These are phyloP conservation scores for Kluyveromyces dobzhanskii DNA, from an alignment of 805 yeast species.

Conservation along the genomic window DNA sequence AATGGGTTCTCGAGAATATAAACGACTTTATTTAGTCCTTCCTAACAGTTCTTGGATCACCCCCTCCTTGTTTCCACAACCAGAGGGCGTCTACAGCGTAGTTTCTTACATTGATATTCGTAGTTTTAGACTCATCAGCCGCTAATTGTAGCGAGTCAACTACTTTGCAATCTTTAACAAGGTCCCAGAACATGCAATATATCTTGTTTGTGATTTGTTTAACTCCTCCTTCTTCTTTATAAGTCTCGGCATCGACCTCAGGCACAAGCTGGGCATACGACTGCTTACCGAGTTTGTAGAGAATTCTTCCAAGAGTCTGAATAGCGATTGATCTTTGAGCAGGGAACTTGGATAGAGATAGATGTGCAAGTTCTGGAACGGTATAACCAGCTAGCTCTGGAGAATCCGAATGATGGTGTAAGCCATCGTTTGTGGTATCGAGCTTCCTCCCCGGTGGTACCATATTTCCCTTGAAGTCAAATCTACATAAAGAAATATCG, in stretches of 20 bases:
- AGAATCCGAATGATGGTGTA: slow-evolving; percentile 86
- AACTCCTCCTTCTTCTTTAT: slow-evolving; percentile 33
- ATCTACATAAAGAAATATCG: slow-evolving; percentile 63
- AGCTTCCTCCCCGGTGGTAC: slow-evolving; percentile 48
- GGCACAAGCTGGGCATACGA: slow-evolving; percentile 49
- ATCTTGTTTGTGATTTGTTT: slow-evolving; percentile 29
- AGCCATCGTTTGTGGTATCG: slow-evolving; percentile 51
- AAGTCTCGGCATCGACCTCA: slow-evolving; percentile 32
- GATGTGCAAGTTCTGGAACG: slow-evolving; percentile 67
- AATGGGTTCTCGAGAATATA: neutral
- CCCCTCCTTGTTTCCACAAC: slow-evolving; percentile 63
- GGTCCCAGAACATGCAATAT: slow-evolving; percentile 55
- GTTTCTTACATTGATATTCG: slow-evolving; percentile 64
- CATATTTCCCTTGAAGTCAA: slow-evolving; percentile 80
- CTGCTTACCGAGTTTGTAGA: slow-evolving; percentile 66
- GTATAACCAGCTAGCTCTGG: slow-evolving; percentile 94
- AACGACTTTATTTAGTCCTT: neutral
- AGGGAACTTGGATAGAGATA: slow-evolving; percentile 68
- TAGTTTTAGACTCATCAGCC: slow-evolving; percentile 54
- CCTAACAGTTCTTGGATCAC: slow-evolving; percentile 22
- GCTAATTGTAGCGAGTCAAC: slow-evolving; percentile 60
- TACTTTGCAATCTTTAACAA: slow-evolving; percentile 53
- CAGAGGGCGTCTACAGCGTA: slow-evolving; percentile 88
- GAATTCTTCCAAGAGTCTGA: slow-evolving; percentile 77
- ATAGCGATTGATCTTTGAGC: slow-evolving; percentile 85